phyloP scores from a whole-genome alignment of 768 basidiomycete genomes.

The Leucocoprinus sp. region DNA sequence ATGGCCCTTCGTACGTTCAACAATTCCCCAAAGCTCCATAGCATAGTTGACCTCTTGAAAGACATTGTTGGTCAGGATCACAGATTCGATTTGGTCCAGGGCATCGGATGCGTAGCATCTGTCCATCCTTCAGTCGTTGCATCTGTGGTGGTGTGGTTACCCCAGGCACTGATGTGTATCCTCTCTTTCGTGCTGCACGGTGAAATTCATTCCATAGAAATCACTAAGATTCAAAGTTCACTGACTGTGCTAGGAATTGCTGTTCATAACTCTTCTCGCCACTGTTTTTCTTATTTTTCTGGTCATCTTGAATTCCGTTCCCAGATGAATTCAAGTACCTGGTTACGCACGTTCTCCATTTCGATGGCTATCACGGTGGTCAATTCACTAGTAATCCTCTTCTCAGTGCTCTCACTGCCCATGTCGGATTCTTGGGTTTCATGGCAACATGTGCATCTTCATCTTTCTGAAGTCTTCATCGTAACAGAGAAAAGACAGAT shows the following conservation, averaged over 20 bases:
- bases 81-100: constrained; percentile 52
- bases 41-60: constrained; percentile 17
- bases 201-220: constrained; percentile 13
- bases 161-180: constrained; percentile 35
- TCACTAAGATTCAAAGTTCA: not conserved
- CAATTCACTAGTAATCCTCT: constrained; percentile 31
- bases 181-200: constrained; percentile 34
- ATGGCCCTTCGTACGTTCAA: constrained; percentile 47
- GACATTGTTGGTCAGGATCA: constrained; percentile 52
- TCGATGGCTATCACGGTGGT: constrained; percentile 34
- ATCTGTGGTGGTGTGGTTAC: constrained; percentile 36
- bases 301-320: constrained; percentile 32
- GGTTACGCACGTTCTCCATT: constrained; percentile 48
- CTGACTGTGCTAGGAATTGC: constrained; percentile 22
- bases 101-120: constrained; percentile 46
- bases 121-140: constrained; percentile 35
- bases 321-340: constrained; percentile 36
- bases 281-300: constrained; percentile 20
- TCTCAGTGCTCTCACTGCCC: constrained; percentile 28
- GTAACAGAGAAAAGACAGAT: constrained; percentile 19
- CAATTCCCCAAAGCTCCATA: not conserved
- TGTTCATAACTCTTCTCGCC: constrained; percentile 23
- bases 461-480: constrained; percentile 30
- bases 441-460: constrained; percentile 39
- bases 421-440: constrained; percentile 30